Conservation (phyloP, 345 rosid species). For the Eucalyptus shirleyi region DNA sequence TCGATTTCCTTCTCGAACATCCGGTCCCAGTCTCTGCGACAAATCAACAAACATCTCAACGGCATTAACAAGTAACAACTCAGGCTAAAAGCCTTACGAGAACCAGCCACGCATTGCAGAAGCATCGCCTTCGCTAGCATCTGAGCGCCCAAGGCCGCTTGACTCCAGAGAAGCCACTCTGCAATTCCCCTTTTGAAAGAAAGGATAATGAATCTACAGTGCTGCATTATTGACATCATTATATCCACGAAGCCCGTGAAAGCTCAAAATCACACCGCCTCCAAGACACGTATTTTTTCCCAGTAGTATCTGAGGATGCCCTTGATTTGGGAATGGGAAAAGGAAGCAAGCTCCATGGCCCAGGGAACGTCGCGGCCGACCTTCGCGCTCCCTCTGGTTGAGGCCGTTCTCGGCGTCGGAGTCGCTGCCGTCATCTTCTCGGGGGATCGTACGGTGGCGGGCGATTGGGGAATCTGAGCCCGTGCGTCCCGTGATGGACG, state of each 20-base stretch:
- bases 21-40: conserved; percentile 62
- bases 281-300: neutral
- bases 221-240: neutral
- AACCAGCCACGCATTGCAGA: neutral
- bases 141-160: conserved; percentile 58
- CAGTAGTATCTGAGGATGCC: conserved; percentile 20
- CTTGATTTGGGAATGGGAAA: conserved; percentile 56
- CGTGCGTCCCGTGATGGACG: conserved; percentile 9
- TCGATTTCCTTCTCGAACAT: conserved; percentile 41
- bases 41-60: conserved; percentile 38
- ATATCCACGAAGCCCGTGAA: neutral
- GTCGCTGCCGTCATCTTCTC: neutral
- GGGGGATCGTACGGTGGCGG: neutral
- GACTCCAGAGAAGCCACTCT: conserved; percentile 39
- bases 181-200: no score
- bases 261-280: no score
- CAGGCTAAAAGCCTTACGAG: neutral
- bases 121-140: conserved; percentile 61
- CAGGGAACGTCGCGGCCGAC: accelerated
- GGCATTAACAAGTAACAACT: neutral
- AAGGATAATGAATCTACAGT: neutral
- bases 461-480: conserved; percentile 12
- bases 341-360: conserved; percentile 63
- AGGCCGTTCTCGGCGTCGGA: conserved; percentile 37
- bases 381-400: conserved; percentile 20